Conservation (phyloP, 352 stramenopile genomes). For the Phytopythium litorale region DNA sequence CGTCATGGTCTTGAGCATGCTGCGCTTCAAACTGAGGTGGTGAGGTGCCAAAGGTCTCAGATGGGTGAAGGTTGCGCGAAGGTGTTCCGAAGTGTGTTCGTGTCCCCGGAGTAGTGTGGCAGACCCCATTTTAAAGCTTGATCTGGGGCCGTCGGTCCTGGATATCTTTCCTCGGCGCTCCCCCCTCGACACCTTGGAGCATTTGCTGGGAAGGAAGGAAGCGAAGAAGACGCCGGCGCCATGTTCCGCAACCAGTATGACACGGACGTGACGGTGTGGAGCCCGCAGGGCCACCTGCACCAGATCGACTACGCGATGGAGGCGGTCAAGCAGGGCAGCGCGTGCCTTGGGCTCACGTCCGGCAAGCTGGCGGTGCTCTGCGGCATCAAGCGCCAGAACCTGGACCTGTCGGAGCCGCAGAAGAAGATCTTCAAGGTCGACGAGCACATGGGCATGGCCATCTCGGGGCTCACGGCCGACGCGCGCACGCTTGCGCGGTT, state of each 20-base stretch:
- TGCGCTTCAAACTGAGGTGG: background rate
- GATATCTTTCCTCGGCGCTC: constrained; percentile 1
- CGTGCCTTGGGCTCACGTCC: constrained; percentile 94
- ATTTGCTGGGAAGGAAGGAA: background rate
- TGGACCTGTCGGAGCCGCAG: constrained; percentile 94
- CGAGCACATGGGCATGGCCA: constrained; percentile 97
- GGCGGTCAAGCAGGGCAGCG: constrained; percentile 95
- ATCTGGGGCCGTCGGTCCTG: background rate
- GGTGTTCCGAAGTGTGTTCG: background rate
- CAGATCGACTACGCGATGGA: constrained; percentile 98
- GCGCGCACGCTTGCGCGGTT: constrained; percentile 93
- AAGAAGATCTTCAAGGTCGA: constrained; percentile 99
- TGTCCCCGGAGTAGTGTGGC: background rate
- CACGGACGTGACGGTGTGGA: constrained; percentile 99
- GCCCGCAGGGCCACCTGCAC: constrained; percentile 97
- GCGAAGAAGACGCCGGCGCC: background rate
- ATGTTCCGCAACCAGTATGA: constrained; percentile 99
- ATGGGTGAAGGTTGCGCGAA: background rate
- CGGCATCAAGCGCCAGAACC: constrained; percentile 80
- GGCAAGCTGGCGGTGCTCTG: constrained; percentile 93
- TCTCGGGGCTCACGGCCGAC: constrained; percentile 97
- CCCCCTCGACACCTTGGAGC: too few species aligned
- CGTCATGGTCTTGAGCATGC: constrained; percentile 8
- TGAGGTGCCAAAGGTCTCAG: background rate
- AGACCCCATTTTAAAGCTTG: background rate